These are phyloP conservation scores for Sugiyamaella paludigena DNA, from an alignment of 1,139 yeast genomes.

Conservation along the genomic window DNA sequence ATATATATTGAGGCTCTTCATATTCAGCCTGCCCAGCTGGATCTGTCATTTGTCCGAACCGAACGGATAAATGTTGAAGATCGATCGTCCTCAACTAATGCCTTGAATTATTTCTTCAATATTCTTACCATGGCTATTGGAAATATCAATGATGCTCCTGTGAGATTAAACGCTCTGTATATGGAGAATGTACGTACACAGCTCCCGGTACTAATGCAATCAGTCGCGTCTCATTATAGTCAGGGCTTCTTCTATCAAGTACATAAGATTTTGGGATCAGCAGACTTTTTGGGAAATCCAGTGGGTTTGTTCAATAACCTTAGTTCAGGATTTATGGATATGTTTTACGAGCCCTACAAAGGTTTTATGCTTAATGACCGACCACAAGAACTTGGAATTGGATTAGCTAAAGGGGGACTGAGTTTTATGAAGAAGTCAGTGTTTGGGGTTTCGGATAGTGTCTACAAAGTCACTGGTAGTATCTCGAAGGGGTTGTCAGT, in stretches of 20 bases:
- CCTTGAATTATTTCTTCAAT: conserved; percentile 69
- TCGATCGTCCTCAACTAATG: conserved; percentile 56
- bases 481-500: conserved; percentile 91
- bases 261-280: conserved; percentile 92
- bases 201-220: conserved; percentile 64
- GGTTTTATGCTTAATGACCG: conserved; percentile 92
- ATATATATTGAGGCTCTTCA: conserved; percentile 90
- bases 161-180: conserved; percentile 78
- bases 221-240: conserved; percentile 81
- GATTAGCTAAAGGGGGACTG: conserved; percentile 92
- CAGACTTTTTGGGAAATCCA: conserved; percentile 94
- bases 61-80: conserved; percentile 68
- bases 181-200: conserved; percentile 91
- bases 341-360: conserved; percentile 95
- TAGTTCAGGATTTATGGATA: conserved; percentile 93
- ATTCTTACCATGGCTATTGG: conserved; percentile 96
- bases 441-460: conserved; percentile 89
- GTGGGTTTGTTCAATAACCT: conserved; percentile 92
- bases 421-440: conserved; percentile 93
- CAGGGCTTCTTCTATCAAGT: conserved; percentile 91
- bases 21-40: conserved; percentile 85
- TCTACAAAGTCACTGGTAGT: conserved; percentile 90
- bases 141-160: conserved; percentile 95
- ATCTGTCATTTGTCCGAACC: conserved; percentile 88
- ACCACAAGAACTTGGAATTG: conserved; percentile 94